phyloP scores from a whole-genome alignment of 352 stramenopile species.

The Globisporangium carolinianum region DNA sequence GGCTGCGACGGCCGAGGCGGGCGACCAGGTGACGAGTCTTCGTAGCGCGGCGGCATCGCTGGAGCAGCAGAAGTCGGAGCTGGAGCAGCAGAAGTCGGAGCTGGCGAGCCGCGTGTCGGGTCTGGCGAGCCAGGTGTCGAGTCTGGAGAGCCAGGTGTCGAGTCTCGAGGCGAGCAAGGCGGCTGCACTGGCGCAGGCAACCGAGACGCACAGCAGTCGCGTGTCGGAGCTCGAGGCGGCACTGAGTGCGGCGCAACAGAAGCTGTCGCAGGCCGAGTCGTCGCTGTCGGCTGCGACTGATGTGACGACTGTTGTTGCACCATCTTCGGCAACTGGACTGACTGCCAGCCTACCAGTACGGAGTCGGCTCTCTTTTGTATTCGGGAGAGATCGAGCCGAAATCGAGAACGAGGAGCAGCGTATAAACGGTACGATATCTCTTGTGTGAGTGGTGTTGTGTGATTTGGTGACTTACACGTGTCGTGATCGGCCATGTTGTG shows the following conservation, averaged over 20 bases:
- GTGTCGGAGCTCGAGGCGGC: conserved; percentile 13
- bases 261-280: conserved; percentile 9
- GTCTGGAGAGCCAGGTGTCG: conserved; percentile 15
- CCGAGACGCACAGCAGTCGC: conserved; percentile 5
- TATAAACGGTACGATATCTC: conserved; percentile 20
- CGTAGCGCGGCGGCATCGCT: conserved; percentile 16
- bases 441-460: no score
- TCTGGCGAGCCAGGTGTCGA: conserved; percentile 14
- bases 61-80: conserved; percentile 17
- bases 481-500: neutral
- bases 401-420: conserved; percentile 25
- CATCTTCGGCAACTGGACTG: no score
- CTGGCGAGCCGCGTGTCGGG: conserved; percentile 13
- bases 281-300: conserved; percentile 15
- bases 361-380: neutral
- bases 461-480: no score
- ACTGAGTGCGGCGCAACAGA: conserved; percentile 5
- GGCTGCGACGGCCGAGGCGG: conserved; percentile 12
- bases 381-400: conserved; percentile 21
- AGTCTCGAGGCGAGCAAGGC: conserved; percentile 13
- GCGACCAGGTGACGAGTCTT: conserved; percentile 16
- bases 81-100: conserved; percentile 16
- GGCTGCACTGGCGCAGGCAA: conserved; percentile 10
- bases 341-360: no score
- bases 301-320: neutral